Conservation (phyloP, 1,284 basidiomycete species). For the Fomitopsis schrenkii region DNA sequence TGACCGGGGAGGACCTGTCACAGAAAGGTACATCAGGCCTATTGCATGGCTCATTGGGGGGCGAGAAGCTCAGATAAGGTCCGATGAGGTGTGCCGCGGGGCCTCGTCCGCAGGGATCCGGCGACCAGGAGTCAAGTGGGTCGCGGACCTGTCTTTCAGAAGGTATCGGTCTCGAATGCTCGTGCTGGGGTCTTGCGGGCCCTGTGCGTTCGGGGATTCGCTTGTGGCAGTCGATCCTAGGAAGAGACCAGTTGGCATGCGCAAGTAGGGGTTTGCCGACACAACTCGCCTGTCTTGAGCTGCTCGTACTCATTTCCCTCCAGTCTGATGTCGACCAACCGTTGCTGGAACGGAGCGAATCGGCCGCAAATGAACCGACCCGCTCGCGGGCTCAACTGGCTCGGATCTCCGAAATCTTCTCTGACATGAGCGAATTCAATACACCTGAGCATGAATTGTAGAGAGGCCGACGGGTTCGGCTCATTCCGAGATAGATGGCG, state of each 20-base stretch:
- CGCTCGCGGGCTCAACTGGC: neutral
- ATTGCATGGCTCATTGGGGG: too few relatives aligned
- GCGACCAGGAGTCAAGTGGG: neutral
- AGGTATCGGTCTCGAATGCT: neutral
- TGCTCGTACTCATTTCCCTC: neutral
- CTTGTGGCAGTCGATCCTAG: neutral
- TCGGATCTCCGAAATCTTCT: slow-evolving; percentile 7
- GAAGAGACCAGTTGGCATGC: neutral
- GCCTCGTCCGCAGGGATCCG: too few relatives aligned
- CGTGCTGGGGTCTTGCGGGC: neutral
- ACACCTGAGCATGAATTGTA: slow-evolving; percentile 4
- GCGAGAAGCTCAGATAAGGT: too few relatives aligned
- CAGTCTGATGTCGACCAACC: neutral
- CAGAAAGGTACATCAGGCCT: too few relatives aligned
- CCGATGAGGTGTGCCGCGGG: too few relatives aligned
- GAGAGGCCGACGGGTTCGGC: neutral
- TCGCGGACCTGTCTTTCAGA: neutral
- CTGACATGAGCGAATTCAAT: slow-evolving; percentile 11
- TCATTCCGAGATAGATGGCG: too few relatives aligned
- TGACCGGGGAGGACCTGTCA: too few relatives aligned
- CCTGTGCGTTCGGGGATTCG: neutral
- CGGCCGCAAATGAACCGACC: neutral
- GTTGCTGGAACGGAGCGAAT: neutral
- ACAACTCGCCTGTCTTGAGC: neutral
- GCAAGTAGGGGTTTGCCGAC: neutral